phyloP scores from a whole-genome alignment of 1,139 yeast genomes.

The Yamadazyma taylorii region DNA sequence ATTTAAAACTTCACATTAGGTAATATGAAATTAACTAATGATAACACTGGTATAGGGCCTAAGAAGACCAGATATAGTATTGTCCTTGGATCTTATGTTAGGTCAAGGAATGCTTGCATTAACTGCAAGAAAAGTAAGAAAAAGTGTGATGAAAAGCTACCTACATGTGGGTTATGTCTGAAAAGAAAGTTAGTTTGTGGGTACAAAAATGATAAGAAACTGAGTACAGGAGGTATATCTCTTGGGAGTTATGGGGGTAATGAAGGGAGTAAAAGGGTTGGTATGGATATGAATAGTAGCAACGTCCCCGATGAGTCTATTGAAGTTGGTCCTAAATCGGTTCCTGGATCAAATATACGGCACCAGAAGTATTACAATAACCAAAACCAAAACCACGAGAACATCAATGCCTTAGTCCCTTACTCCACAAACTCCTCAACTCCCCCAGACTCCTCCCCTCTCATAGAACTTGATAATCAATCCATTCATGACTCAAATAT shows the following conservation, averaged over 20 bases:
- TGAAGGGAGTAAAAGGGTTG: neutral
- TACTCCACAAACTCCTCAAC: too few species aligned
- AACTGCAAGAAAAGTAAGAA: slow-evolving; percentile 15
- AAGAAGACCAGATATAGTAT: slow-evolving; percentile 6
- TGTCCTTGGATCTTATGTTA: slow-evolving; percentile 9
- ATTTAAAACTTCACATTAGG: too few species aligned
- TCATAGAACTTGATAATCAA: too few species aligned
- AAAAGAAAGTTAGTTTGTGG: slow-evolving; percentile 8
- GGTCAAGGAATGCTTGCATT: slow-evolving; percentile 16
- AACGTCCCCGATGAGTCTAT: too few species aligned
- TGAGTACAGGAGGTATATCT: neutral
- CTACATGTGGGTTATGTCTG: slow-evolving; percentile 11
- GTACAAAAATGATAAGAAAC: slow-evolving; percentile 9
- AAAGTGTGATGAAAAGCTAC: slow-evolving; percentile 14
- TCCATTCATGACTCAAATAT: neutral
- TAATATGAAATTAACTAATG: neutral
- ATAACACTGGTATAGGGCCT: neutral
- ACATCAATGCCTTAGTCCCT: too few species aligned
- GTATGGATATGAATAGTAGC: too few species aligned
- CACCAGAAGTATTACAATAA: too few species aligned
- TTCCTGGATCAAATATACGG: too few species aligned
- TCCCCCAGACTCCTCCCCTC: too few species aligned
- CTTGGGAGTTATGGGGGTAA: neutral
- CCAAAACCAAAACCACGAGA: too few species aligned
- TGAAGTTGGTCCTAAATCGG: too few species aligned